Evolutionary conservation across 164 flowering plant species (phyloP), one percentile per base, ranked within the genome.

Genomic region (Magnolia kwangsiensis): DNA sequence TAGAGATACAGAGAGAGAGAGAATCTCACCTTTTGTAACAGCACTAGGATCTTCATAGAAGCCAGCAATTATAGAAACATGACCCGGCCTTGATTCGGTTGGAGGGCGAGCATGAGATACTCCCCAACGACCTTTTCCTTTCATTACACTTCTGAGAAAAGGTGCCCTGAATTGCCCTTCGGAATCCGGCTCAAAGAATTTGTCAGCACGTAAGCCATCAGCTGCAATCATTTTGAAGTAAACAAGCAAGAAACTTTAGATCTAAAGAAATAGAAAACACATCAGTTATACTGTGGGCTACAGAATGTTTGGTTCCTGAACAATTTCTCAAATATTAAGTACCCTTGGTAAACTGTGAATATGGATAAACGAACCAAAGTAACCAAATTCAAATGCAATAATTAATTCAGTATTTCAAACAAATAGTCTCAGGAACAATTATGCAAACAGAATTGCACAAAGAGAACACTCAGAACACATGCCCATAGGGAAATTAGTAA

Each of bases 41-140:
- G 99, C 99, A 83, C 98, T 93, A 66, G 99, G 99, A 85, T 95
- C 99, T 82, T 95, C 99, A 80, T 95, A 95, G 75, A 93, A 93
- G 1, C 99, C 99, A 63, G 98, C 98, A 78, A 95, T 95, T 24
- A 95, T 85, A 37, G 99, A 81, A 81, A 93, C 98, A 88, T 95
- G 99, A 31, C 98, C 99, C 69, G 99, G 99, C 82, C 99, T 91
- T 50, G 99, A 95, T 79, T 95, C 99, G 13, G 99, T 93, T 6
- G 99, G 99, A 80, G 99, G 99, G 66, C 99, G 93, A 79, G 99
- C 98, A 87, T 95, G 99, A 70, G 99, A 95, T 11, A 95, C 95
- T 64, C 99, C 99, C 99, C 99, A 95, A 0, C 98, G 89, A 66
- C 99, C 99, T 72, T 76, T 84, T 51, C 77, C 80, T 80, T 89